Evolutionary conservation across 139 green algal genomes (phyloP).

Genomic region (Chlamydomonas applanata): DNA sequence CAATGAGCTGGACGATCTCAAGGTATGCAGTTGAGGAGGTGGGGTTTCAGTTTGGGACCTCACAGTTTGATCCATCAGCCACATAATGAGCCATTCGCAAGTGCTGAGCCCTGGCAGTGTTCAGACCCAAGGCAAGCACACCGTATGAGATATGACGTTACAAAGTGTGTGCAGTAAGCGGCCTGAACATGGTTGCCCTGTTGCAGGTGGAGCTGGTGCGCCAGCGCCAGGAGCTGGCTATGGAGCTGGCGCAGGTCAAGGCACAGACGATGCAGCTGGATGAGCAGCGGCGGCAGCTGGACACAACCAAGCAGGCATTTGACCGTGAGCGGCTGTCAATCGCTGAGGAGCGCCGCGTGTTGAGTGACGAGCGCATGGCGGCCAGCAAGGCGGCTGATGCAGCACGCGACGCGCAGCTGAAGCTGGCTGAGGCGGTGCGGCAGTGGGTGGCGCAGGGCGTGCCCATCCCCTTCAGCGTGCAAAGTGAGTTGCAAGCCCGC

Average conservation of each 20-base stretch:
- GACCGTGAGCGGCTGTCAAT: conserved; percentile 39
- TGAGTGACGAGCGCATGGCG: conserved; percentile 30
- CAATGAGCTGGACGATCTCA: conserved; percentile 6
- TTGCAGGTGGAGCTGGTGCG: conserved; percentile 8
- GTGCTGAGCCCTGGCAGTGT: too few relatives aligned
- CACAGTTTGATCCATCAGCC: too few relatives aligned
- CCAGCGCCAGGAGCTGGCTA: conserved; percentile 8
- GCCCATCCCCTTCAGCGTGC: conserved; percentile 41
- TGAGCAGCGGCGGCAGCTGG: conserved; percentile 17
- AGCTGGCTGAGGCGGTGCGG: conserved; percentile 35
- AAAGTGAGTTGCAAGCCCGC: conserved; percentile 11
- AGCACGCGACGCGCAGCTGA: conserved; percentile 16
- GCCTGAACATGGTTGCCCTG: too few relatives aligned
- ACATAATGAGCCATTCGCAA: too few relatives aligned
- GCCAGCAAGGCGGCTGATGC: conserved; percentile 26
- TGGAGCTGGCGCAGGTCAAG: conserved; percentile 8
- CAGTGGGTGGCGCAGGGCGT: conserved; percentile 35
- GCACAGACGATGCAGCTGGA: conserved; percentile 17
- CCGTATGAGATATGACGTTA: too few relatives aligned
- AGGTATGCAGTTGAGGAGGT: conserved; percentile 1
- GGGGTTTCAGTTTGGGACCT: too few relatives aligned
- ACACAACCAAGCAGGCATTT: conserved; percentile 25
- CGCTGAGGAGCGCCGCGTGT: conserved; percentile 30
- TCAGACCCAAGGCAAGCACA: too few relatives aligned
- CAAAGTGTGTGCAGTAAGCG: too few relatives aligned